phyloP scores from a whole-genome alignment of 495 filamentous ascomycete genomes.

The Talaromyces adpressus region DNA sequence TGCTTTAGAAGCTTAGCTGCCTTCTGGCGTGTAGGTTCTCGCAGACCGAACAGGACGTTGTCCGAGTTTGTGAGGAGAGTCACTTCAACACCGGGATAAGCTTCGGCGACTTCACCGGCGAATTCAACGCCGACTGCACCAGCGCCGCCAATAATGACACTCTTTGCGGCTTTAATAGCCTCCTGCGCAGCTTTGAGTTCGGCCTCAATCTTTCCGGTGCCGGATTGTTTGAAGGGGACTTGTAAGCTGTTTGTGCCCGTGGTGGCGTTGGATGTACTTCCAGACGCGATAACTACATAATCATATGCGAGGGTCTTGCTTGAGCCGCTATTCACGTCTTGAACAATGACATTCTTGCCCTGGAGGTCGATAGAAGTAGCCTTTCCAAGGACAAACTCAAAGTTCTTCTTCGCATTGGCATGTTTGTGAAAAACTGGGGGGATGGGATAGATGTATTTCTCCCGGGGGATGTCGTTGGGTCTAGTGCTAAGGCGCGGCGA shows the following conservation, averaged over 20 bases:
- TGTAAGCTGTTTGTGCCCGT: constrained; percentile 24
- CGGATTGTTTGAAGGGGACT: constrained; percentile 47
- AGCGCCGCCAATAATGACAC: constrained; percentile 59
- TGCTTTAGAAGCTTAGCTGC: constrained; percentile 21
- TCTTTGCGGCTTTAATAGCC: constrained; percentile 43
- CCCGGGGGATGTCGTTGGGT: constrained; percentile 28
- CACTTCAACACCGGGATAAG: constrained; percentile 29
- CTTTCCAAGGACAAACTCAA: constrained; percentile 50
- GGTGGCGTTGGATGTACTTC: constrained; percentile 37
- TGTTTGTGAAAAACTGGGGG: constrained; percentile 42
- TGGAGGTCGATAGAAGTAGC: constrained; percentile 42
- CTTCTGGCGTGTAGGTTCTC: constrained; percentile 15
- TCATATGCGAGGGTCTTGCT: constrained; percentile 35
- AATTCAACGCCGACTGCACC: constrained; percentile 63
- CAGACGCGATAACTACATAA: constrained; percentile 48
- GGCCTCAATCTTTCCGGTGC: constrained; percentile 33
- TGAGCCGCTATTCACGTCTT: constrained; percentile 17
- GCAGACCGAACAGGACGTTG: constrained; percentile 26
- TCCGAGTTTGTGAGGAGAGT: constrained; percentile 36
- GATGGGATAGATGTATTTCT: constrained; percentile 44
- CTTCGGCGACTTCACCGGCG: constrained; percentile 51
- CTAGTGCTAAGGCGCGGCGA: constrained; percentile 40
- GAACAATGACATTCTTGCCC: constrained; percentile 35
- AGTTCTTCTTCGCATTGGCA: constrained; percentile 20
- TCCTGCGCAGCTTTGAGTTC: constrained; percentile 37